Evolutionary conservation across 2,329 filamentous ascomycete genomes (phyloP), one percentile per base, ranked within the genome.

Genomic region (Microcyclosporella mali): DNA sequence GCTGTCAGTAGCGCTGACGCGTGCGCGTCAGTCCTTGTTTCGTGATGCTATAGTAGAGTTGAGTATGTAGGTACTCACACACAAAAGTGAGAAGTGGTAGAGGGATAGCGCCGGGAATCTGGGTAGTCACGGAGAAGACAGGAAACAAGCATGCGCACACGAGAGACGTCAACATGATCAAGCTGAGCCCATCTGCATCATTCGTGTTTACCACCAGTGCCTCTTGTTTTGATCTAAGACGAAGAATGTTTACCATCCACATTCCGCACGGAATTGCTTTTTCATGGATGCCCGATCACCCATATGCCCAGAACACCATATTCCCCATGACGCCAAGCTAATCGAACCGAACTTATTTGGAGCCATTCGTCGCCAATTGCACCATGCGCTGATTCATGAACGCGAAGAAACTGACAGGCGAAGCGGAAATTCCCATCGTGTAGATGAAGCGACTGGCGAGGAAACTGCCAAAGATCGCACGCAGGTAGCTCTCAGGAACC

Each of bases 391-490:
- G 65, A 58, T 69, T 72, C 70, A 73, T 73, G 56, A 97, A 98
- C 65, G 94, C 88, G 69, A 94, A 98, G 75, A 98, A 98, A 30
- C 90, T 88, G 71, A 98, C 97, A 61, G 95, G 90, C 71, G 84
- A 92, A 4, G 92, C 89, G 54, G 79, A 83, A 64, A 88, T 89
- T 59, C 92, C 92, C 64, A 90, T 92, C 65, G 94, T 81, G 67
- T 98, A 98, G 31, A 98, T 88, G 65, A 98, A 98, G 33, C 92
- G 84, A 61, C 85, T 94, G 37, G 92, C 90, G 55, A 98, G 75
- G 69, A 90, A 95, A 36, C 86, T 94, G 56, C 92, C 92, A 62
- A 98, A 98, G 64, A 98, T 97, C 53, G 89, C 84, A 53, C 88
- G 81, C 50, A 98, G 78, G 64, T 98, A 98, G 56, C 82, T 84